A percentile compares a stretch with the other conserved stretches of the same genome.
These are phyloP conservation scores for Candida michaelii DNA, from an alignment of 805 yeast species.

Conservation along the genomic window DNA sequence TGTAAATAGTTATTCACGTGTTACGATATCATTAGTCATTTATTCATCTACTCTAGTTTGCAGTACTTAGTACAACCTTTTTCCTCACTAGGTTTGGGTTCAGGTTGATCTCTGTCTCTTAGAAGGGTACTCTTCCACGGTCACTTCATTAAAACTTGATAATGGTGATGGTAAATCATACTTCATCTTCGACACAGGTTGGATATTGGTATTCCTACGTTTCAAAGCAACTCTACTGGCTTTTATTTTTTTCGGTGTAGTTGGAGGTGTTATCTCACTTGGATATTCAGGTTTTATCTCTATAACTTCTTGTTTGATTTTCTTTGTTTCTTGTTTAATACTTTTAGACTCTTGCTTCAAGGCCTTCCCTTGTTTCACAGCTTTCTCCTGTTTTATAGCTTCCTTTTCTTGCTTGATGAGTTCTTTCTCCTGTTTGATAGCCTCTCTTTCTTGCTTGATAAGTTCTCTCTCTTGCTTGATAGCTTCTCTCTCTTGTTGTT, in stretches of 20 bases:
- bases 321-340: conserved; percentile 1
- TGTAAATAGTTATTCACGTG: no score
- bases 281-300: conserved; percentile 10
- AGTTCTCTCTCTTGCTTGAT: conserved; percentile 8
- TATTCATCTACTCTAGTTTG: background rate
- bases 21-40: no score
- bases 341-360: conserved; percentile 15
- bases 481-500: conserved; percentile 11
- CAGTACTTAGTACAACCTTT: no score
- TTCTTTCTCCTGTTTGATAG: conserved; percentile 11
- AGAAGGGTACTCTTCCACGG: conserved; percentile 10
- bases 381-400: conserved; percentile 24
- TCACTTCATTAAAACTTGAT: conserved; percentile 30
- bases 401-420: conserved; percentile 9
- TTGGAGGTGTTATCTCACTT: conserved; percentile 15
- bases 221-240: conserved; percentile 16
- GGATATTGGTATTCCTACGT: conserved; percentile 18
- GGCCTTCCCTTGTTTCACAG: conserved; percentile 4
- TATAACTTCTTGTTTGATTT: no score
- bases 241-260: conserved; percentile 14
- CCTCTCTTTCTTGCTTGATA: conserved; percentile 10
- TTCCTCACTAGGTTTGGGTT: background rate
- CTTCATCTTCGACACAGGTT: conserved; percentile 15
- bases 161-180: conserved; percentile 33
- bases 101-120: background rate